Base-by-base conservation (phyloP, 441 rosid genomes). In the Euphorbia neoarborescens region DNA sequence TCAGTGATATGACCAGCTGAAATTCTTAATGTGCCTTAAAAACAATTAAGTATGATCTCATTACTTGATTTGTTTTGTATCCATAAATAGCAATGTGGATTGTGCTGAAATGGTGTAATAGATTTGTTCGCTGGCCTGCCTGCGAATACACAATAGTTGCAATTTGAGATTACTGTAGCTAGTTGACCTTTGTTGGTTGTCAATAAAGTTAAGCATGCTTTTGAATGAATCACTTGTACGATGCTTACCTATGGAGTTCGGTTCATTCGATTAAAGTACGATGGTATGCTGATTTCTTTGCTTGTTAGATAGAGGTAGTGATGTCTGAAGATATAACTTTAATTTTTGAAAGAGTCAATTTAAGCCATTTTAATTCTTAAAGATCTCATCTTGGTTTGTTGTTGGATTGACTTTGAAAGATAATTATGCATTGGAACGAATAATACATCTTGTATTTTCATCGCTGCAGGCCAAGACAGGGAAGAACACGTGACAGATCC, bases 401-500 rank as follows among this genome's bases (percentile, higher is more conserved):
- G 37, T 54, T 56, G 48, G 59, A 19, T 35, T 61, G 13, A 60
- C 68, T 56, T 48, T 48, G 71, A 42, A 32, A 61, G 32, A 15
- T 66, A 12, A 50, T 3, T n/a, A 37, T 66, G 42, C 60, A 57
- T 58, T 42, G 56, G 48, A 60, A 38, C 65, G 54, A 53, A 72
- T 65, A 35, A 38, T 34, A 6, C 20, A 40, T 51, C 22, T 62
- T 13, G 50, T 7, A 48, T 50, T 65, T 38, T 58, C 51, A 12
- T 50, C 50, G 40, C 76, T 40, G 25, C 82, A 88, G 90, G 79
- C 80, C 17, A 69, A 68, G 27, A 63, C 75, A 62, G 40, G 77
- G 78, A 63, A 81, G 81, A 77, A 72, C 75, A 37, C 71, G 7
- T 46, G 83, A 79, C 34, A 78, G 79, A 38, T 84, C 99, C 48